Conservation (phyloP, 176 grass and related monocot species). For the Oryza rufipogon region DNA sequence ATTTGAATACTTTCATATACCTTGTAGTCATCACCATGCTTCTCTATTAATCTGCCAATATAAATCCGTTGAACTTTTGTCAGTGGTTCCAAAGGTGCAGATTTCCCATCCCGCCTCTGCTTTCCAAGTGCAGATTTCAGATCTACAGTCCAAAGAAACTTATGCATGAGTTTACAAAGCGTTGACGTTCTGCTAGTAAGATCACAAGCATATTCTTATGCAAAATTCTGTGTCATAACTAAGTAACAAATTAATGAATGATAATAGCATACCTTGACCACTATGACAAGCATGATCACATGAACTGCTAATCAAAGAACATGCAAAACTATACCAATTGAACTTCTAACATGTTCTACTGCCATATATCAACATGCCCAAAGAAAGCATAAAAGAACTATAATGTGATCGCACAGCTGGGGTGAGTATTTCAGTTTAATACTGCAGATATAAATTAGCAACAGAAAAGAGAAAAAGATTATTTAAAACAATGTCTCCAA, state of each 20-base stretch:
- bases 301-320: background rate
- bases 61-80: slow-evolving; percentile 70
- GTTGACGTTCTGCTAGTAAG: background rate
- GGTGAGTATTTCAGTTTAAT: background rate
- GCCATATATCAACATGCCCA: background rate
- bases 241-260: background rate
- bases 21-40: slow-evolving; percentile 84
- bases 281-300: background rate
- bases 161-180: slow-evolving; percentile 24
- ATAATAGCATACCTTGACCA: background rate
- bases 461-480: background rate
- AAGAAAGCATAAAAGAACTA: background rate
- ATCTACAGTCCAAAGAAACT: slow-evolving; percentile 53
- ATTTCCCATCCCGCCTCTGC: slow-evolving; percentile 75
- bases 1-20: slow-evolving; percentile 37
- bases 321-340: background rate
- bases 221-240: background rate
- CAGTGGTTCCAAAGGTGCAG: slow-evolving; percentile 66
- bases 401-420: background rate
- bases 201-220: background rate
- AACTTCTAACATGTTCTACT: background rate
- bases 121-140: slow-evolving; percentile 90
- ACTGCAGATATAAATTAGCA: background rate
- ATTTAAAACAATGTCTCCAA: background rate
- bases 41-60: slow-evolving; percentile 83